A percentile compares a stretch with the other conserved stretches of the same genome.
Evolutionary conservation across 352 stramenopile species (phyloP).

Genomic region (Pythium phragmitis): DNA sequence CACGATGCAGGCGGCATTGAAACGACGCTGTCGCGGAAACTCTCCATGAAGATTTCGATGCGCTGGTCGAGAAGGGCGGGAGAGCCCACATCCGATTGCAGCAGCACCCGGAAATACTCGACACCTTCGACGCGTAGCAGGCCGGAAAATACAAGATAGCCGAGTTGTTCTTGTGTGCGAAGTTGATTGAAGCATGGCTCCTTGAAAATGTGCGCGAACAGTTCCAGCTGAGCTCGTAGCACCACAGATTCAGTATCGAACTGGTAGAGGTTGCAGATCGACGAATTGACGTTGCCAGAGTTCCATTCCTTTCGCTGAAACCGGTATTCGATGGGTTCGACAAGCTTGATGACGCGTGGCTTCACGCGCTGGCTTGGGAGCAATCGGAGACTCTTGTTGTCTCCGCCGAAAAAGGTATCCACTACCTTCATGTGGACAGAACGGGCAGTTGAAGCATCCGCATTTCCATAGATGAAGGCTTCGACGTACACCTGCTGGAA

Average conservation of each 20-base stretch:
- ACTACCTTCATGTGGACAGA: slow-evolving; percentile 50
- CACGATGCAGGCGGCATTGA: slow-evolving; percentile 35
- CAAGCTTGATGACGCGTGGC: slow-evolving; percentile 59
- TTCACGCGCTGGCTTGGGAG: slow-evolving; percentile 47
- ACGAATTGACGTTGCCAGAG: slow-evolving; percentile 71
- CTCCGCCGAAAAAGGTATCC: slow-evolving; percentile 36
- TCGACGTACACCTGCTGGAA: slow-evolving; percentile 79
- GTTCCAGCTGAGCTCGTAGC: slow-evolving; percentile 50
- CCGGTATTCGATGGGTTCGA: slow-evolving; percentile 44
- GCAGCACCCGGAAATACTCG: slow-evolving; percentile 72
- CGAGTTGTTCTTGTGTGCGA: slow-evolving; percentile 92
- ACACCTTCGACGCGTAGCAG: slow-evolving; percentile 46
- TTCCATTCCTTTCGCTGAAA: slow-evolving; percentile 65
- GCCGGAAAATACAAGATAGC: slow-evolving; percentile 85
- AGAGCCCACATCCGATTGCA: slow-evolving; percentile 77
- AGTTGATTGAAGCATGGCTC: slow-evolving; percentile 92
- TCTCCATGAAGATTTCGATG: slow-evolving; percentile 67
- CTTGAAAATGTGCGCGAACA: slow-evolving; percentile 88
- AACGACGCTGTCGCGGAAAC: slow-evolving; percentile 41
- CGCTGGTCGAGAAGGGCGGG: slow-evolving; percentile 62
- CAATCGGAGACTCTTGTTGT: slow-evolving; percentile 36
- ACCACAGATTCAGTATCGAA: slow-evolving; percentile 48
- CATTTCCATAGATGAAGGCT: slow-evolving; percentile 72
- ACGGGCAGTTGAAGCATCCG: slow-evolving; percentile 28
- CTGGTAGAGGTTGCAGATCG: slow-evolving; percentile 74